A percentile compares a stretch with the other conserved stretches of the same genome.
Conservation (phyloP, 768 basidiomycete species). For the Termitomyces sp. region DNA sequence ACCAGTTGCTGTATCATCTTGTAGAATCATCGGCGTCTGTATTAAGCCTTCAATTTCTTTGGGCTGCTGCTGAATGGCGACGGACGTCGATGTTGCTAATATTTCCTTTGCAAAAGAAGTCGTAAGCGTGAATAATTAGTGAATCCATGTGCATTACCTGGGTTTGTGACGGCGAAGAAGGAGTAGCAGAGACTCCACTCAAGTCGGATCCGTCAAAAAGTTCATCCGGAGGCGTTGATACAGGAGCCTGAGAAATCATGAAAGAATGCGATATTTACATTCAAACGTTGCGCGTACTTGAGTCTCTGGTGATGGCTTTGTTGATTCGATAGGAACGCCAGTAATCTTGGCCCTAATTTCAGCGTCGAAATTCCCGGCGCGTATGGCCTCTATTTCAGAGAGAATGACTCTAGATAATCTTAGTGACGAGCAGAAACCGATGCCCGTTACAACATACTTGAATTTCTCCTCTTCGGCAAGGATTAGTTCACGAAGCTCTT, state of each 20-base stretch:
- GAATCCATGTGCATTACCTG: constrained; percentile 8
- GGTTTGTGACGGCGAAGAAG: constrained; percentile 16
- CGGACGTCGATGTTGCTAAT: not conserved
- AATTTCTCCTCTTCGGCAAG: constrained; percentile 70
- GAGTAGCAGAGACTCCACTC: constrained; percentile 28
- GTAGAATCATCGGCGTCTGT: not conserved
- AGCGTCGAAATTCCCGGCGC: constrained; percentile 59
- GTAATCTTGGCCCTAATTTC: constrained; percentile 30
- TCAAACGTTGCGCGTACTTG: not conserved
- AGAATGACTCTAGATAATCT: constrained; percentile 45
- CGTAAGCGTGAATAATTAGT: not conserved
- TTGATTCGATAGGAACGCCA: constrained; percentile 12
- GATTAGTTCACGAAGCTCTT: constrained; percentile 70
- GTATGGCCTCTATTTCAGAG: constrained; percentile 73
- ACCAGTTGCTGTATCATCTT: not conserved
- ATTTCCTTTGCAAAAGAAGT: not conserved
- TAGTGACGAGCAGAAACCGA: not conserved
- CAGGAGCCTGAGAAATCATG: not conserved
- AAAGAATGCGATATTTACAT: not conserved
- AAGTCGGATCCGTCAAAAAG: constrained; percentile 26
- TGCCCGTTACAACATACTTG: constrained; percentile 42
- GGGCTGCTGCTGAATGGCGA: not conserved
- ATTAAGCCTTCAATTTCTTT: not conserved
- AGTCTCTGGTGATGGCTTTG: constrained; percentile 3
- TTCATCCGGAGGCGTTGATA: constrained; percentile 17